A percentile compares a stretch with the other conserved stretches of the same genome.
Conservation (phyloP, 108 stramenopile genomes). For the Cyclostephanos invisitatus region DNA sequence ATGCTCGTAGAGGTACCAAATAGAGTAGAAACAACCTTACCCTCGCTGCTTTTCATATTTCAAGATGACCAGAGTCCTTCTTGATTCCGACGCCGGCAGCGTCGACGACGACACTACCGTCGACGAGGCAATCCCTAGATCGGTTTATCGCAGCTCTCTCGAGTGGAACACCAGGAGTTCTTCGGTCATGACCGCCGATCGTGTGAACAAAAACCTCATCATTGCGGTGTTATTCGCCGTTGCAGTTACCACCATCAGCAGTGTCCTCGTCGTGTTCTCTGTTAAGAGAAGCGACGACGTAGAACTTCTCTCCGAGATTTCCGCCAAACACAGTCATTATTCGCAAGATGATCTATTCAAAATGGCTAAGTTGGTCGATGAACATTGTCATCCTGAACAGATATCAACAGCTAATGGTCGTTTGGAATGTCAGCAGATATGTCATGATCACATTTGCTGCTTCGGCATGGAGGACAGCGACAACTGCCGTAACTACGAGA, state of each 20-base stretch:
- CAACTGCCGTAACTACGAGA: slow-evolving; percentile 27
- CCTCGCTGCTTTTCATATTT: too few relatives aligned
- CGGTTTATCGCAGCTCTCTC: too few relatives aligned
- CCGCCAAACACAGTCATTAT: slow-evolving; percentile 1
- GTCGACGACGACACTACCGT: too few relatives aligned
- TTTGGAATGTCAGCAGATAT: slow-evolving; percentile 29
- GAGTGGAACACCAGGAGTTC: too few relatives aligned
- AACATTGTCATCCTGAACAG: slow-evolving; percentile 13
- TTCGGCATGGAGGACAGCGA: slow-evolving; percentile 23
- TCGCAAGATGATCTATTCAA: slow-evolving; percentile 16
- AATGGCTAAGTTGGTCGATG: slow-evolving; percentile 19
- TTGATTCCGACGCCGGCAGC: too few relatives aligned
- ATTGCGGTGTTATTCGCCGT: slow-evolving; percentile 4
- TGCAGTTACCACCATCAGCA: background rate
- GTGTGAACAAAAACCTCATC: too few relatives aligned
- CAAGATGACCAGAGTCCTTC: too few relatives aligned
- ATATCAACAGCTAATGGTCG: slow-evolving; percentile 8
- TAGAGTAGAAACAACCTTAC: too few relatives aligned
- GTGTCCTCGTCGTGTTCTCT: background rate
- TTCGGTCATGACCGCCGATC: too few relatives aligned
- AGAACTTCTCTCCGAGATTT: too few relatives aligned
- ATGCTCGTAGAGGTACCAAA: too few relatives aligned
- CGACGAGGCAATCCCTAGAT: too few relatives aligned
- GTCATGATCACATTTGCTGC: slow-evolving; percentile 40
- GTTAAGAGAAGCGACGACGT: background rate